These are phyloP conservation scores for Nymphaea colorata DNA, from an alignment of 164 flowering plant species.

Conservation along the genomic window DNA sequence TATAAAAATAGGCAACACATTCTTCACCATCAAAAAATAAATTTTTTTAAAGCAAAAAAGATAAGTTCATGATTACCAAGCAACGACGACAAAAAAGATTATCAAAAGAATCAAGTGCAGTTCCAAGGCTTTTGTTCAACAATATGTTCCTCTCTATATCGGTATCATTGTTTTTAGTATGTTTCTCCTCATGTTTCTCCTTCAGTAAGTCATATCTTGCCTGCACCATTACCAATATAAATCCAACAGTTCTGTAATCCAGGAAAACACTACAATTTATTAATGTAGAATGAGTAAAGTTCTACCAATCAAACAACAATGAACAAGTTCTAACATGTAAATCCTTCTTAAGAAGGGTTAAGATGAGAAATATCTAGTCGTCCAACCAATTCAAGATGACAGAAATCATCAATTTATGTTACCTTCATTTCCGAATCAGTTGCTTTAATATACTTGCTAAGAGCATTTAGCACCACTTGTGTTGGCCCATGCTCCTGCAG, in stretches of 20 bases:
- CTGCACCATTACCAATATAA: constrained; percentile 25
- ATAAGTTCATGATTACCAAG: constrained; percentile 40
- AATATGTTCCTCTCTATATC: constrained; percentile 22
- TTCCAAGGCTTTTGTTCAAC: constrained; percentile 62
- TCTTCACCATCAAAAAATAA: background rate
- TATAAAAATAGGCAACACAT: background rate
- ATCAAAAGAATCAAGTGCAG: constrained; percentile 89
- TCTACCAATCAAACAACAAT: too few relatives aligned
- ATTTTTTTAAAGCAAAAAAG: background rate
- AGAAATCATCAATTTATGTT: background rate
- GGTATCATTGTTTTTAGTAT: constrained; percentile 10
- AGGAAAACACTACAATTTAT: too few relatives aligned
- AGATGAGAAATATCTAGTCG: too few relatives aligned
- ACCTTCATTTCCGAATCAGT: constrained; percentile 62
- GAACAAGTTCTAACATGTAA: too few relatives aligned
- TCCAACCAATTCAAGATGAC: too few relatives aligned
- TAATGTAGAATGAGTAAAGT: too few relatives aligned
- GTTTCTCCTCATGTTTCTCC: constrained; percentile 26
- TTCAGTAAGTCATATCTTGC: constrained; percentile 46
- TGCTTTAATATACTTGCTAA: constrained; percentile 54
- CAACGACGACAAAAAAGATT: constrained; percentile 98
- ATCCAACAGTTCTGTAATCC: too few relatives aligned
- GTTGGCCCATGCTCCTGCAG: constrained; percentile 50
- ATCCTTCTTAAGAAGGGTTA: too few relatives aligned
- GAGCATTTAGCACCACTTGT: constrained; percentile 43